Conservation (phyloP, 139 green algal genomes). For the Chlorella sp. region DNA sequence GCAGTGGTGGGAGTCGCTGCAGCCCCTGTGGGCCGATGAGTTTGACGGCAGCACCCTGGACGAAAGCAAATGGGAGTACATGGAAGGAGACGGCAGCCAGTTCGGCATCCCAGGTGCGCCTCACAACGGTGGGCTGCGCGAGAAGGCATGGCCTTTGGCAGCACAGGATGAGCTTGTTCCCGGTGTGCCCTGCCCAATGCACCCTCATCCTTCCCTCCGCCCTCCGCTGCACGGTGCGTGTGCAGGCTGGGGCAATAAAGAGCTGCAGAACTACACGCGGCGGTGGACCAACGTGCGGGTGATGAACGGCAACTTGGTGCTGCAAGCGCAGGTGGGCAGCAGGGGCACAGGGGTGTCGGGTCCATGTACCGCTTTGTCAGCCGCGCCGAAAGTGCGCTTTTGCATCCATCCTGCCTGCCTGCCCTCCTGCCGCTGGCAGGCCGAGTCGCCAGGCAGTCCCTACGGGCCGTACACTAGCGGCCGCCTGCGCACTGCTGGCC, state of each 20-base stretch:
- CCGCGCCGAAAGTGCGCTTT: too few relatives aligned
- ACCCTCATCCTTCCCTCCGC: too few relatives aligned
- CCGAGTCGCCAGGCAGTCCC: neutral
- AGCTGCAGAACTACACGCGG: constrained; percentile 1
- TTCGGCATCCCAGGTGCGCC: neutral
- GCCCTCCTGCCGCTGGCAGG: too few relatives aligned
- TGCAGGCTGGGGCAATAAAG: constrained; percentile 8
- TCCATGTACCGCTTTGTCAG: too few relatives aligned
- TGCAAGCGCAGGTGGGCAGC: neutral
- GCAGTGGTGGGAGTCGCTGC: too few relatives aligned
- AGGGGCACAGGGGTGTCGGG: too few relatives aligned
- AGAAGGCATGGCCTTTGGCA: neutral
- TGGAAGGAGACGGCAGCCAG: neutral
- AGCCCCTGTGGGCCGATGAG: neutral
- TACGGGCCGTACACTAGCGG: neutral
- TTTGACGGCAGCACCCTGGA: neutral
- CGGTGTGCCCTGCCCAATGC: neutral
- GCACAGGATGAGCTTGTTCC: neutral
- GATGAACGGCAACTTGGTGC: neutral
- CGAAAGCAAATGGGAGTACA: constrained; percentile 1
- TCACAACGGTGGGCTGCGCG: neutral
- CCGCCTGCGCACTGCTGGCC: neutral
- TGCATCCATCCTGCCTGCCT: too few relatives aligned
- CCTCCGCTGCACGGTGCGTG: too few relatives aligned
- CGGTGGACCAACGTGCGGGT: neutral